Conservation (phyloP, 768 basidiomycete species). For the Kondoa malvinella region DNA sequence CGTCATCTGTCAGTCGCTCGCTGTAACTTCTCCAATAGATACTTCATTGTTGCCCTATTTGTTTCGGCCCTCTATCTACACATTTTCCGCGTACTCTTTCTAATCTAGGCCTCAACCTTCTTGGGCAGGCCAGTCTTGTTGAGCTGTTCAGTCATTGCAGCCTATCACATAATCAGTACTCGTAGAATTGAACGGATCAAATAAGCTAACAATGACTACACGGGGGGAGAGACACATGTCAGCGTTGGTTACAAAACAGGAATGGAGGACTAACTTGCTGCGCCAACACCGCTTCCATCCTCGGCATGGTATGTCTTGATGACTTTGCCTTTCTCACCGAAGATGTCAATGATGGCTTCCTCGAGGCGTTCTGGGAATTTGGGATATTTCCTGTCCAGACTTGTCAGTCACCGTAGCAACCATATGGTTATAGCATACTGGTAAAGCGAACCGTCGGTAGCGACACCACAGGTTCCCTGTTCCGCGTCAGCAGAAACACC, state of each 20-base stretch:
- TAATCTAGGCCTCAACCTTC: not conserved
- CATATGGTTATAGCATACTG: constrained; percentile 42
- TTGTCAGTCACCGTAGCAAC: too few species aligned
- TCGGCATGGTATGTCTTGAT: constrained; percentile 70
- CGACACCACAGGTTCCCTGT: constrained; percentile 43
- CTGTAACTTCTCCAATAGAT: too few species aligned
- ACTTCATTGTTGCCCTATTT: too few species aligned
- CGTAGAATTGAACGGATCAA: too few species aligned
- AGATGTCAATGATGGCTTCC: constrained; percentile 79
- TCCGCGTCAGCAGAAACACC: not conserved
- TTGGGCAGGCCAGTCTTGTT: not conserved
- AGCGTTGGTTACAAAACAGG: too few species aligned
- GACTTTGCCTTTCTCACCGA: constrained; percentile 82
- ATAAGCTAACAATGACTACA: too few species aligned
- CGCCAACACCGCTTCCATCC: constrained; percentile 85
- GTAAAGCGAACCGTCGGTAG: constrained; percentile 87
- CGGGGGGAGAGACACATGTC: too few species aligned
- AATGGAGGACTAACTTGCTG: constrained; percentile 41
- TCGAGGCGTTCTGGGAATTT: constrained; percentile 84
- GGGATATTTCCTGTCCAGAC: constrained; percentile 60
- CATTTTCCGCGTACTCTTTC: too few species aligned
- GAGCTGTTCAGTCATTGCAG: not conserved
- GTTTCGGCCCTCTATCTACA: too few species aligned
- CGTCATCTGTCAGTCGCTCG: too few species aligned
- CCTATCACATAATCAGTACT: too few species aligned